Percentiles rank a stretch among this genome's conserved stretches.
These are phyloP conservation scores for Arabidopsis suecica DNA, from an alignment of 345 rosid species.

Conservation along the genomic window DNA sequence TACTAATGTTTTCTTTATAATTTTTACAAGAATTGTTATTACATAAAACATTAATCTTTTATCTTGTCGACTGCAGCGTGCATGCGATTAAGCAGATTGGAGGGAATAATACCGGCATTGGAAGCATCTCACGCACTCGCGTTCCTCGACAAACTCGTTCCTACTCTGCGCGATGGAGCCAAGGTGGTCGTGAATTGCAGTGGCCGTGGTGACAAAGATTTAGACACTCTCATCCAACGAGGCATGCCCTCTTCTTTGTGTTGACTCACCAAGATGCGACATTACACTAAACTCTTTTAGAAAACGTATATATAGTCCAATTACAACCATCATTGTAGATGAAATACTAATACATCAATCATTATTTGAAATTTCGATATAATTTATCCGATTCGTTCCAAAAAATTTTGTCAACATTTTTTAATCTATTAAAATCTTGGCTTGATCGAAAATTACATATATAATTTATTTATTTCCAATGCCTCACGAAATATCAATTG, in stretches of 20 bases:
- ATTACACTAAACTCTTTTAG: neutral
- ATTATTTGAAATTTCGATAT: neutral
- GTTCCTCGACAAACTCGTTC: conserved; percentile 70
- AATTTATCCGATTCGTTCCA: too few species aligned
- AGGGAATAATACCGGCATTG: conserved; percentile 83
- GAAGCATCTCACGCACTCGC: conserved; percentile 88
- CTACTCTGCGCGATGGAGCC: conserved; percentile 55
- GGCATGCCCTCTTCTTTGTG: conserved; percentile 20
- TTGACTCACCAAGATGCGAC: conserved; percentile 19
- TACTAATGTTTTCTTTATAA: neutral
- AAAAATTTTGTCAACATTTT: too few species aligned
- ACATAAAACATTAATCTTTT: neutral
- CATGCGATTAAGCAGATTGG: conserved; percentile 55
- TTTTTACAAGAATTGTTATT: neutral
- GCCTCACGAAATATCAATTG: too few species aligned
- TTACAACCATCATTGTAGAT: neutral
- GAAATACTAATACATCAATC: neutral
- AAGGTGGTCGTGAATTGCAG: conserved; percentile 75
- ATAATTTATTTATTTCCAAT: too few species aligned
- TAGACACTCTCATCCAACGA: conserved; percentile 30
- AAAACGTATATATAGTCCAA: neutral
- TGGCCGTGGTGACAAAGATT: conserved; percentile 82
- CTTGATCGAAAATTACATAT: too few species aligned
- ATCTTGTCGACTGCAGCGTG: conserved; percentile 52
- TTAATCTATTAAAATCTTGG: too few species aligned